phyloP scores from a whole-genome alignment of 2,329 filamentous ascomycete species.

The Metarhizium album region DNA sequence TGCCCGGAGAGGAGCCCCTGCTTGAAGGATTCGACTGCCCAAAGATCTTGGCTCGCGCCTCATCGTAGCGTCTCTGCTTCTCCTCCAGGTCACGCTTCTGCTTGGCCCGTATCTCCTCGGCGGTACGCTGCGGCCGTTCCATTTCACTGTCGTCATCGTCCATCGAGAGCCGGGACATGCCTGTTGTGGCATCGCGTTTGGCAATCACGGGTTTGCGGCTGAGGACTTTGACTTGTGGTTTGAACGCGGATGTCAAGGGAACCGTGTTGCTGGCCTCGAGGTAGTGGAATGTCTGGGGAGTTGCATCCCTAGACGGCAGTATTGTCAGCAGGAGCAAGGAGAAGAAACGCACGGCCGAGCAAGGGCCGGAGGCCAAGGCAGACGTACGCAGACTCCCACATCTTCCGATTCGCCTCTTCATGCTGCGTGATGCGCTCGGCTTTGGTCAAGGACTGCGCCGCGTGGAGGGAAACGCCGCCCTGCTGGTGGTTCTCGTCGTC shows the following conservation, averaged over 20 bases:
- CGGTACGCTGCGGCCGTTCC: slow-evolving; percentile 52
- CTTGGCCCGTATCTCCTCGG: slow-evolving; percentile 67
- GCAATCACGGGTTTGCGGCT: slow-evolving; percentile 67
- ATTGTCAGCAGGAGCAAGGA: slow-evolving; percentile 6
- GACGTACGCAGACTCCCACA: slow-evolving; percentile 81
- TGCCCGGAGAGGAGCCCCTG: slow-evolving; percentile 51
- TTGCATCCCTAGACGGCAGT: slow-evolving; percentile 43
- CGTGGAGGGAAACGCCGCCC: slow-evolving; percentile 2
- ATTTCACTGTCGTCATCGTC: slow-evolving; percentile 52
- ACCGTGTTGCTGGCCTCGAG: slow-evolving; percentile 53
- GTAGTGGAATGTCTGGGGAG: slow-evolving; percentile 64
- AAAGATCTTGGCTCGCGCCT: slow-evolving; percentile 79
- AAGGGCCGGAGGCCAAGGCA: slow-evolving; percentile 1
- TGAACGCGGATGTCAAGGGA: slow-evolving; percentile 57
- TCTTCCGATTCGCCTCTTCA: slow-evolving; percentile 68
- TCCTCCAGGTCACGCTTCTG: slow-evolving; percentile 75
- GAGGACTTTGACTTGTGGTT: slow-evolving; percentile 72
- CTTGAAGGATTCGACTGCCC: slow-evolving; percentile 48
- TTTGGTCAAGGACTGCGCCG: slow-evolving; percentile 44
- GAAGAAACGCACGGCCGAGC: not conserved
- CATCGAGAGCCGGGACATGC: slow-evolving; percentile 31
- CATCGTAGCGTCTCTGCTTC: slow-evolving; percentile 83
- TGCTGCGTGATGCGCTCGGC: slow-evolving; percentile 72
- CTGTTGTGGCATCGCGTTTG: slow-evolving; percentile 41
- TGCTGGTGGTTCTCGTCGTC: slow-evolving; percentile 23